These are phyloP conservation scores for Chytriomyces sp. DNA, from an alignment of 192 early-diverging fungal species.

Conservation along the genomic window DNA sequence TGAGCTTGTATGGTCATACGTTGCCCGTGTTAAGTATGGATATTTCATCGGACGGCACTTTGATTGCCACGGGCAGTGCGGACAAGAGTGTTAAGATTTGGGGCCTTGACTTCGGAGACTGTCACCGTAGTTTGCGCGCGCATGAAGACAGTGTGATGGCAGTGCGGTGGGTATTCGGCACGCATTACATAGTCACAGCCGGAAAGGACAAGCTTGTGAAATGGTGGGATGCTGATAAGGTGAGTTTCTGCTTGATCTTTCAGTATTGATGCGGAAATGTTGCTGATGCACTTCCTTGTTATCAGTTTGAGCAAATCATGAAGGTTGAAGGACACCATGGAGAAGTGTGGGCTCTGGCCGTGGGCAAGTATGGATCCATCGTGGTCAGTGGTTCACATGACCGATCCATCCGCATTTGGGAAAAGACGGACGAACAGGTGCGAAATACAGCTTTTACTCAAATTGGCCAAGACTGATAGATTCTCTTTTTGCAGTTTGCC, in stretches of 20 bases:
- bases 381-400: constrained; percentile 91
- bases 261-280: neutral
- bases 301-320: constrained; percentile 88
- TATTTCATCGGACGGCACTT: constrained; percentile 89
- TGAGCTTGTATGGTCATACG: constrained; percentile 97
- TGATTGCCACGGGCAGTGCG: constrained; percentile 92
- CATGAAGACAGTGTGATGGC: constrained; percentile 92
- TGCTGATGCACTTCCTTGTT: neutral
- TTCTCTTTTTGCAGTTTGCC: constrained; percentile 66
- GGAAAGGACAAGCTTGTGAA: constrained; percentile 89
- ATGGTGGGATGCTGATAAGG: constrained; percentile 96
- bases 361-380: constrained; percentile 86
- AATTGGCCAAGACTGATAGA: too few relatives aligned
- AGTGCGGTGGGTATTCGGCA: constrained; percentile 88
- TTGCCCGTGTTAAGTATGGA: constrained; percentile 98
- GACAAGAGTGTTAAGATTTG: constrained; percentile 99
- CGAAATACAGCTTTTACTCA: too few relatives aligned
- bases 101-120: constrained; percentile 99
- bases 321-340: constrained; percentile 89
- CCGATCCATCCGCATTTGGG: constrained; percentile 93
- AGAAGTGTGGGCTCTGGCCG: constrained; percentile 92
- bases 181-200: constrained; percentile 93
- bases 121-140: constrained; percentile 89
- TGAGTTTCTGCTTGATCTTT: constrained; percentile 7
- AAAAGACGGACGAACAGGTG: constrained; percentile 88